Base-by-base conservation (phyloP, 164 flowering plant species). In the Tinospora cordifolia region DNA sequence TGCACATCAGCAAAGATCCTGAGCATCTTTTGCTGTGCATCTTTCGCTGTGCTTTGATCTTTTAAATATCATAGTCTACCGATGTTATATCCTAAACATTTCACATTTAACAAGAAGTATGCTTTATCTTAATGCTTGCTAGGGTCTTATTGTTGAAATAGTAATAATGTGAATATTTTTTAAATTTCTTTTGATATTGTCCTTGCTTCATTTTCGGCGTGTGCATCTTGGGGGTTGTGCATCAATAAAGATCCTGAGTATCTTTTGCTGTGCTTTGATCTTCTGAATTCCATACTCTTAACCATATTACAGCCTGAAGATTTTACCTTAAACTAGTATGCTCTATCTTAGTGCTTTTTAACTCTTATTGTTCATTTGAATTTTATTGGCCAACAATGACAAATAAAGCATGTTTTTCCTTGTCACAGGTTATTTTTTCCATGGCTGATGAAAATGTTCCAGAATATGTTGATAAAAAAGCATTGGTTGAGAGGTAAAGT, bases 401-500 rank as follows among this genome's bases (percentile, higher is more conserved):
- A 54, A 19, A 9, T 54, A 54, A n/a, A 3, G 46, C 9, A 15
- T 24, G 38, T 27, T 24, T 66, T 40, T 65, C 21, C 25, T 41
- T 19, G n/a, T 13, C 82, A 83, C 86, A 95, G 99, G 87, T 95
- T 54, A 87, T 95, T 15, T 95, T 82, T 75, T 95, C 99, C 47
- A 89, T 95, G 99, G 94, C 81, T 59, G 98, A 95, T 69, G 98
- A 95, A 78, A 87, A 89, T 78, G 92, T 95, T 12, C 99, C 98
- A 15, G 93, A 89, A 34, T 90, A 94, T 74, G 99, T 92, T 69
- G 97, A 92, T 79, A 94, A 90, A 83, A 89, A 87, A 76, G 86
- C 95, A 41, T 74, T 94, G 75, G 93, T 89, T 44, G 84, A 84
- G 25, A 88, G 97, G 99, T 87, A 77, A 77, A 77, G 74, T n/a